Evolutionary conservation across 2,329 filamentous ascomycete species (phyloP).

Genomic region (Colletotrichum liaoningense): DNA sequence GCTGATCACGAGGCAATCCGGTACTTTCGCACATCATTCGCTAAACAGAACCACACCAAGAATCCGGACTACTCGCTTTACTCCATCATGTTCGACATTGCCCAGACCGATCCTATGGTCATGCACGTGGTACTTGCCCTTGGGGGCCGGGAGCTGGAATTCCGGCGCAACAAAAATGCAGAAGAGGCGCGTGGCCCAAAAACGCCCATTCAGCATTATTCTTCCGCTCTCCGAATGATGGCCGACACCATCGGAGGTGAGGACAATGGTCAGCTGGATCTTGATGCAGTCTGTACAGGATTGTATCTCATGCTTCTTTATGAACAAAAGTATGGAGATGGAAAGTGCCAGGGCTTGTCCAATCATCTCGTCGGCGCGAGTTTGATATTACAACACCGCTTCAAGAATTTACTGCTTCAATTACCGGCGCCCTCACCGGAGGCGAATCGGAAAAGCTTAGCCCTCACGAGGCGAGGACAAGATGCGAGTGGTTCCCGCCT

Average conservation of each 20-base stretch:
- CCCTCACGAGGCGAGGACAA: conserved; percentile 8
- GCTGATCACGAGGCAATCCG: conserved; percentile 49
- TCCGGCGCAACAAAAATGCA: conserved; percentile 36
- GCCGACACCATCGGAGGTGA: conserved; percentile 42
- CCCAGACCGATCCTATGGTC: conserved; percentile 45
- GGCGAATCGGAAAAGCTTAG: conserved; percentile 31
- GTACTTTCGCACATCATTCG: conserved; percentile 49
- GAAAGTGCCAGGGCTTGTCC: conserved; percentile 42
- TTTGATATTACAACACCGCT: conserved; percentile 44
- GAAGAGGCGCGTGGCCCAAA: conserved; percentile 16
- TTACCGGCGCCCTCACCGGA: conserved; percentile 23
- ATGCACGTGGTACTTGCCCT: conserved; percentile 51
- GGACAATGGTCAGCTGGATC: conserved; percentile 38
- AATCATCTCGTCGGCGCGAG: conserved; percentile 48
- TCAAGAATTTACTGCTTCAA: conserved; percentile 29
- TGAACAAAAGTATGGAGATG: conserved; percentile 51
- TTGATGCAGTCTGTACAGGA: conserved; percentile 45
- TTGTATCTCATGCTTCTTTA: conserved; percentile 51
- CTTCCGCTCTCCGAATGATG: conserved; percentile 45
- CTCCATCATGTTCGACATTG: conserved; percentile 49
- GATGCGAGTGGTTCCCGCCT: conserved; percentile 31
- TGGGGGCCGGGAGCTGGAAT: conserved; percentile 45
- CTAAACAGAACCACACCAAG: conserved; percentile 49
- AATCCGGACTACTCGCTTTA: conserved; percentile 49
- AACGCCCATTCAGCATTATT: conserved; percentile 44